Base-by-base conservation (phyloP, 306 rosid genomes). In the Lupinus albus region DNA sequence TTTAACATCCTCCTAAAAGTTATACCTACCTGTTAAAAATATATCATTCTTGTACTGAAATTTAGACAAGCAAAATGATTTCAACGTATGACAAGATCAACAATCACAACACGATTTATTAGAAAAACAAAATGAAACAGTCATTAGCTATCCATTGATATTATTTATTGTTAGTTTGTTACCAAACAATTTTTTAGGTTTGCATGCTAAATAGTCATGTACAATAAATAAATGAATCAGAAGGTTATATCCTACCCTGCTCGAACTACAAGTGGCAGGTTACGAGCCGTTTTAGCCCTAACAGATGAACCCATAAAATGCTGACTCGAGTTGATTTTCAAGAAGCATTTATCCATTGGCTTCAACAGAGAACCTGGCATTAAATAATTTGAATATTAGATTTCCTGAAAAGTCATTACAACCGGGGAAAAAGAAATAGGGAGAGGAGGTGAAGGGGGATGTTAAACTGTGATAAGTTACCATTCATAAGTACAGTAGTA, bases 351-450 rank as follows among this genome's bases (percentile, higher is more conserved):
- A 41, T 80, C 83, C 67, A 39, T 39, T 0, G 84, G 84, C 78
- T 75, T 84, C 49, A 67, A 75, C 8, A 75, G 44, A 42, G 89
- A 75, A 81, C 92, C 92, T 86, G 79, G 30, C 58, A 82, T 69
- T 45, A 61, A 62, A 62, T 28, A 45, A 51, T 44, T 14, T 15
- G 64, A 68, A 77, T 45, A 33, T 79, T 16, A 76, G 67, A 20
- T 18, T 62, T 46, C 21, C 32, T 5, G 14, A 45, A 64, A 62
- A 64, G 66, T 69, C 41, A 39, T 54, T 28, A 6, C 45, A 17
- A 17, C 16, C 13, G 11, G 54, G 17, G 45, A 2, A 39, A 39
- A 39, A 10, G n/a, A 39, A 39, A 39, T 39, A 9, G 45, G 14
- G 47, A 6, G 44, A 8, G 44, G 3, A 0, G 44, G 2, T 25